These are phyloP conservation scores for Astrothelium macrocarpum DNA, from an alignment of 495 filamentous ascomycete genomes.

Conservation along the genomic window DNA sequence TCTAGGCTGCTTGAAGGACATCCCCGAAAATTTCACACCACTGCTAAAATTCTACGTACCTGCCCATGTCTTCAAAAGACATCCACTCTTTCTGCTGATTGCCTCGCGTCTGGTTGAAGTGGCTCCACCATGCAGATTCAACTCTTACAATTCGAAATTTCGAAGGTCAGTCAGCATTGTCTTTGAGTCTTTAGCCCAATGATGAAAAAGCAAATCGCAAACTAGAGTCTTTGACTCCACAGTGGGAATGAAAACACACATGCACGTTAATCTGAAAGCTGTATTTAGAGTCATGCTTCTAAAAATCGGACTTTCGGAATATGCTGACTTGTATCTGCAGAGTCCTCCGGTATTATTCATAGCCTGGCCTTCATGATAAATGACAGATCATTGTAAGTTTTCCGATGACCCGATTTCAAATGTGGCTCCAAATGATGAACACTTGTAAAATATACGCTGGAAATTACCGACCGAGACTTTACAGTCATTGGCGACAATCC, in stretches of 20 bases:
- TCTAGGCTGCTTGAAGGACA: not conserved
- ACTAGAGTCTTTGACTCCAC: constrained; percentile 99
- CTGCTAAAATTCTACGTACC: not conserved
- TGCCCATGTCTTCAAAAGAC: no score
- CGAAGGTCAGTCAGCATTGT: not conserved
- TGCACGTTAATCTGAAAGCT: constrained; percentile 98
- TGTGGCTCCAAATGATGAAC: constrained; percentile 59
- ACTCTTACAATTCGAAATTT: not conserved
- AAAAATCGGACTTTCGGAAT: not conserved
- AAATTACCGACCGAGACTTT: constrained; percentile 98
- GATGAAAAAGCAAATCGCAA: constrained; percentile 29
- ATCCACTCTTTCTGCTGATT: no score
- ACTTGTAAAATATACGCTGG: constrained; percentile 85
- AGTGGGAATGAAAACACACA: constrained; percentile 81
- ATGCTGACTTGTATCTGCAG: not conserved
- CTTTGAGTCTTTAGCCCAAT: not conserved
- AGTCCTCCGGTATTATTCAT: not conserved
- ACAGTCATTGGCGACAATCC: constrained; percentile 65
- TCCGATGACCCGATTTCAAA: constrained; percentile 5
- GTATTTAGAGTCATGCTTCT: not conserved
- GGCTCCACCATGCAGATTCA: not conserved
- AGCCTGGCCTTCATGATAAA: not conserved
- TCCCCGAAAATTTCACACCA: not conserved
- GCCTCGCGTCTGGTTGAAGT: no score
- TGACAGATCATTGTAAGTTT: constrained; percentile 7